A percentile compares a stretch with the other conserved stretches of the same genome.
Evolutionary conservation across 441 rosid genomes (phyloP).

Genomic region (Breynia disticha): DNA sequence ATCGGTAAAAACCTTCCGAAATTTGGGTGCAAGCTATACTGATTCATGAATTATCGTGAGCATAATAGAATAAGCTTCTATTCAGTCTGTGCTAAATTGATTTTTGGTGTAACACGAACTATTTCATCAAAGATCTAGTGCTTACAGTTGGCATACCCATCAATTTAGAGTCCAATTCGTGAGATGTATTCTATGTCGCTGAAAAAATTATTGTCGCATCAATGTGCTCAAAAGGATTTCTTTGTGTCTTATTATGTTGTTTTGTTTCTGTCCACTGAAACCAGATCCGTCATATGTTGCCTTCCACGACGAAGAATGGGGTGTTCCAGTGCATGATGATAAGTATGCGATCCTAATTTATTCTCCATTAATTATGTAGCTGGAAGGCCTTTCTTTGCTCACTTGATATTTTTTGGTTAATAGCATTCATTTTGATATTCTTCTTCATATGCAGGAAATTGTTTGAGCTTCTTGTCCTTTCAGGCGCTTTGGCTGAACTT

Average conservation of each 20-base stretch:
- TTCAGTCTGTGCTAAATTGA: no score
- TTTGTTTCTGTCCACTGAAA: conserved; percentile 14
- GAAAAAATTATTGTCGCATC: neutral
- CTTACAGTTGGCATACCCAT: no score
- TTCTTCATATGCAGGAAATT: conserved; percentile 44
- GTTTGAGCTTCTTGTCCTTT: conserved; percentile 69
- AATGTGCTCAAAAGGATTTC: neutral
- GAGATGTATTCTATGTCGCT: no score
- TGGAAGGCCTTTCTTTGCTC: conserved; percentile 4
- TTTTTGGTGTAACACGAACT: no score
- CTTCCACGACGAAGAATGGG: conserved; percentile 96
- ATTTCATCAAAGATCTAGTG: no score
- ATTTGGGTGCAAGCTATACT: no score
- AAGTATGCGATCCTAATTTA: conserved; percentile 33
- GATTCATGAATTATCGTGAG: no score
- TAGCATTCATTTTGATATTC: conserved; percentile 10
- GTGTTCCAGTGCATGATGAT: conserved; percentile 70
- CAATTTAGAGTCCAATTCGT: no score
- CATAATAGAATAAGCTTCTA: no score
- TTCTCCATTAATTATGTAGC: conserved; percentile 1
- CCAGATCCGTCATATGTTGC: conserved; percentile 57
- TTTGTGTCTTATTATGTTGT: neutral
- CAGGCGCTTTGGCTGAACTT: conserved; percentile 52
- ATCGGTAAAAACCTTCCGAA: no score
- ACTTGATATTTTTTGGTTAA: conserved; percentile 7